phyloP scores from a whole-genome alignment of 768 basidiomycete genomes.

The Suillus plorans region DNA sequence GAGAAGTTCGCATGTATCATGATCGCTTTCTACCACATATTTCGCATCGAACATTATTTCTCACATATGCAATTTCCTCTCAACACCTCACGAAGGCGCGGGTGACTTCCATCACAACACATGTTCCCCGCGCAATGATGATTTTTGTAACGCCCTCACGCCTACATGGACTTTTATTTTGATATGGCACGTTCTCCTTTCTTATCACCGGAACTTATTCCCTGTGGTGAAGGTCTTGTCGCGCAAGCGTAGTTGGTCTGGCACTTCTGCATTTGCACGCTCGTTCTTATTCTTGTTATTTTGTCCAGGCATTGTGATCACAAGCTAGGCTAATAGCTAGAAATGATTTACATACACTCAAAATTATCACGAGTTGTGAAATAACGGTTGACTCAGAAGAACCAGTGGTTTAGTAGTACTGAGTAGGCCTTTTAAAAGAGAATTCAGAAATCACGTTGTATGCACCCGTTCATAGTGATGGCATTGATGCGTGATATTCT shows the following conservation, averaged over 20 bases:
- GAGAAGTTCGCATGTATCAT: background rate
- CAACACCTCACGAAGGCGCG: background rate
- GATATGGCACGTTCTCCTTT: background rate
- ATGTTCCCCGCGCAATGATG: background rate
- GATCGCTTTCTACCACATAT: background rate
- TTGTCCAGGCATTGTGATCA: background rate
- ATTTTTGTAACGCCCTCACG: background rate
- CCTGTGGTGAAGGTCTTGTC: background rate
- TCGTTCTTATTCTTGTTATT: background rate
- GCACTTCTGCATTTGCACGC: background rate
- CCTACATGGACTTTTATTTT: background rate
- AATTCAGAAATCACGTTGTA: too few relatives aligned
- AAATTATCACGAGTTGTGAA: too few relatives aligned
- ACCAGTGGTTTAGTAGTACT: too few relatives aligned
- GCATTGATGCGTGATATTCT: too few relatives aligned
- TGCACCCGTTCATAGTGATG: too few relatives aligned
- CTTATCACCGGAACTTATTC: background rate
- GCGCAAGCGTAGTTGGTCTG: background rate
- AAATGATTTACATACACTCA: background rate
- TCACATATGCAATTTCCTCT: background rate
- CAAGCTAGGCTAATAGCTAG: background rate
- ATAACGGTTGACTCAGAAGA: too few relatives aligned
- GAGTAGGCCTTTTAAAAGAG: too few relatives aligned
- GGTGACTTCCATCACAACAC: background rate
- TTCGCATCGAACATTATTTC: background rate